Conservation (phyloP, 2,329 filamentous ascomycete genomes). For the Penicillium sp. region DNA sequence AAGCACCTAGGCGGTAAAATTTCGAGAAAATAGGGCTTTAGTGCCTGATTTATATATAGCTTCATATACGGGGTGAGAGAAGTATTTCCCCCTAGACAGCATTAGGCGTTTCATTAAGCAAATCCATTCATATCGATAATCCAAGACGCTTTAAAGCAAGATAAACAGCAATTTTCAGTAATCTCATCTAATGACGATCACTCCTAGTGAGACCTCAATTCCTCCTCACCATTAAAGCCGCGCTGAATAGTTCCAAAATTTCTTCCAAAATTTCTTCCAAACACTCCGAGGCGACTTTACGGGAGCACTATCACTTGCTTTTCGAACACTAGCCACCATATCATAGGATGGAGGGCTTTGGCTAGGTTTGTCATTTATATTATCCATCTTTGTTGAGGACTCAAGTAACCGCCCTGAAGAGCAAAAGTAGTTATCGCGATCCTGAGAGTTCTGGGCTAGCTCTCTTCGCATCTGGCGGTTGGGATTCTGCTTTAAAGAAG, state of each 20-base stretch:
- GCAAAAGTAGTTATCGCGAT: background rate
- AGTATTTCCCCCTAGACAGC: background rate
- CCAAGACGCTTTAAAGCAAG: background rate
- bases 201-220: background rate
- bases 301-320: conserved; percentile 1
- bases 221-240: background rate
- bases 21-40: background rate
- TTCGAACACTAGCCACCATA: background rate
- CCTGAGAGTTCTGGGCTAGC: conserved; percentile 1
- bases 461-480: conserved; percentile 2
- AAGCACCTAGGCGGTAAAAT: background rate
- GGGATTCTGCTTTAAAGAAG: conserved; percentile 1
- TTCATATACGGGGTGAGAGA: background rate
- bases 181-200: background rate
- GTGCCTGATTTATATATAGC: background rate
- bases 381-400: background rate
- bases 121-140: background rate
- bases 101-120: background rate
- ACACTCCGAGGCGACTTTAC: background rate
- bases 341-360: conserved; percentile 1
- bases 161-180: background rate
- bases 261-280: conserved; percentile 4
- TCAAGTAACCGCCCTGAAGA: background rate
- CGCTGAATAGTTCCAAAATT: conserved; percentile 1
- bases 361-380: conserved; percentile 1